These are phyloP conservation scores for Magnaporthales sp. DNA, from an alignment of 2,329 filamentous ascomycete species.

Conservation along the genomic window DNA sequence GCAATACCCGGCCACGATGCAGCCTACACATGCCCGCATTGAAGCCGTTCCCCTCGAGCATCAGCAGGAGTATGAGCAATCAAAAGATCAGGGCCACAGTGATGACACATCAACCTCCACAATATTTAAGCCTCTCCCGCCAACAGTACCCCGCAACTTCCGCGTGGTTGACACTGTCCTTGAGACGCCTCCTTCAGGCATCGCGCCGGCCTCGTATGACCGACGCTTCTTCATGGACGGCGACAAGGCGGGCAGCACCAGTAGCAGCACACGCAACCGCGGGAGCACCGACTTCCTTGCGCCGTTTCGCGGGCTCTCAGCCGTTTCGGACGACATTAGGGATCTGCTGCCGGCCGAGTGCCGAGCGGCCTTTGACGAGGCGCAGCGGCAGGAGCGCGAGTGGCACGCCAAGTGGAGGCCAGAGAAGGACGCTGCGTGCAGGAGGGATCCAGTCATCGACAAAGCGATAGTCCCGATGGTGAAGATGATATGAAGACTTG, in stretches of 20 bases:
- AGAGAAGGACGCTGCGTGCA: constrained; percentile 50
- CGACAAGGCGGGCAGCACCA: constrained; percentile 10
- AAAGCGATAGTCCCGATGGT: constrained; percentile 48
- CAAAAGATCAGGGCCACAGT: constrained; percentile 17
- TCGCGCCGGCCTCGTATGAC: constrained; percentile 35
- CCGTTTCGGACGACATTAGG: constrained; percentile 56
- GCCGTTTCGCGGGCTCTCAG: constrained; percentile 52
- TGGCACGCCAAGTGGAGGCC: constrained; percentile 72
- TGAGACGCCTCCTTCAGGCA: constrained; percentile 39
- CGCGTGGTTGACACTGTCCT: constrained; percentile 45
- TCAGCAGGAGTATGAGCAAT: constrained; percentile 4
- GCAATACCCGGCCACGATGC: constrained; percentile 80
- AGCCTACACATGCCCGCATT: constrained; percentile 79
- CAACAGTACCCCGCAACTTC: constrained; percentile 45
- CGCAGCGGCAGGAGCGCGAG: constrained; percentile 51
- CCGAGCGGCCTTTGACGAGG: constrained; percentile 61
- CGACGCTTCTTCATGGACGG: constrained; percentile 20
- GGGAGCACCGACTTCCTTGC: constrained; percentile 34
- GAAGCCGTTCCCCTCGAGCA: constrained; percentile 51
- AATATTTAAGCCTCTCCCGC: constrained; percentile 38
- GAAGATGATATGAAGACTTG: neutral
- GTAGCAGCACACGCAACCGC: constrained; percentile 11
- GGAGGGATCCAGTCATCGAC: constrained; percentile 48
- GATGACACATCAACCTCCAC: constrained; percentile 15
- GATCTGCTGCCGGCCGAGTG: constrained; percentile 62